Evolutionary conservation across 1,284 basidiomycete genomes (phyloP), one percentile per base, ranked within the genome.

Genomic region (Pterula multifida): DNA sequence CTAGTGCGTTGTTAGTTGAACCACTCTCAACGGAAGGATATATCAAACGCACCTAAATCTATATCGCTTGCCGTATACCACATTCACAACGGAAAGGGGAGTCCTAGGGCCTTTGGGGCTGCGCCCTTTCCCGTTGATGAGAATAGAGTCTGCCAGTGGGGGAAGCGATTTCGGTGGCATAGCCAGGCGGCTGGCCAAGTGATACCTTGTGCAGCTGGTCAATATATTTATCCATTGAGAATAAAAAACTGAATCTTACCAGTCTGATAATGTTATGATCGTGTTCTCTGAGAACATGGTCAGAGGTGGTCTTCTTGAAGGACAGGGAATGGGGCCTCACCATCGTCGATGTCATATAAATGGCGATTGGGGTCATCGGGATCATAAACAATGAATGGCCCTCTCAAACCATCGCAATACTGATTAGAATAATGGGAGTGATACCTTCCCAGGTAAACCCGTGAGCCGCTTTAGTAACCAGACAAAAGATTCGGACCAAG

Each of bases 61-160:
- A 55, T 71, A 73, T 3, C 66, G 59, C 25, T 51, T 48, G 47
- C 48, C 50, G 23, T 50, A 13, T 12, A 46, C 25, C 12, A 65
- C 63, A 24, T 50, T 59, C 48, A 68, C 56, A 4, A 68, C 61
- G 9, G 64, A 55, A 21, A 73, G 59, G 0, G 60, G 50, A 3
- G 57, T 53, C 15, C 58, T 55, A 0, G 70, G 66, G 1, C 71
- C 72, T 2, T 59, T 60, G 15, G 54, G 47, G 36, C 61, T 63
- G 23, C 65, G 60, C 4, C 73, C 73, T 32, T 62, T 58, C 2
- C 72, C 71, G 50, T 81, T 81, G 59, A 83, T 75, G 2, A 81
- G 58, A 1, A 72, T 76, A 0, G 70, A 64, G 49, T 74, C 65
- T 0, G 71, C 65, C 1, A 64, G 59, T 1, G 63, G 56, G 3